These are phyloP conservation scores for Phytopythium oedochilum DNA, from an alignment of 352 stramenopile genomes.

Conservation along the genomic window DNA sequence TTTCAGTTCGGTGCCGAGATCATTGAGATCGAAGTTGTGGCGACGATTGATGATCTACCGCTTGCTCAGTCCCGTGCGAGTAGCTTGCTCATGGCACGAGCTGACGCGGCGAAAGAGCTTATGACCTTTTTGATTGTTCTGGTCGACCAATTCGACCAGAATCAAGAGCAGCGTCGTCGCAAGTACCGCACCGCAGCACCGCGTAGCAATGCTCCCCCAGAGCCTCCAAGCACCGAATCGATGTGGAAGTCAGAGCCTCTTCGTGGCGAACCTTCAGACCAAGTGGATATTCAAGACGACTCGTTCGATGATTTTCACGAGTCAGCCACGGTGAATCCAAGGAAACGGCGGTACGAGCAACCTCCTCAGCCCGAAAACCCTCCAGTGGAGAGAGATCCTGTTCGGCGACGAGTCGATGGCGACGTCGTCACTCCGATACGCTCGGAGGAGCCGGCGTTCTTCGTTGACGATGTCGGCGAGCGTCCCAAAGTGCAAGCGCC, in stretches of 20 bases:
- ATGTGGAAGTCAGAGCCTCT: not conserved
- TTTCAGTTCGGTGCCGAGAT: conserved; percentile 5
- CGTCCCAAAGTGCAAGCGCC: conserved; percentile 12
- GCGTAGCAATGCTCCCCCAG: not conserved
- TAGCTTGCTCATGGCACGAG: conserved; percentile 21
- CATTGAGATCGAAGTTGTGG: conserved; percentile 28
- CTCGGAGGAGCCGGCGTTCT: conserved; percentile 18
- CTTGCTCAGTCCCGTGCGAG: conserved; percentile 22
- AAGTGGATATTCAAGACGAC: not conserved
- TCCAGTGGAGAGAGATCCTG: not conserved
- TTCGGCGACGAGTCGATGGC: conserved; percentile 1
- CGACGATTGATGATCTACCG: conserved; percentile 31
- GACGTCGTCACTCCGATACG: not conserved
- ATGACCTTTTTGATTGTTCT: conserved; percentile 41
- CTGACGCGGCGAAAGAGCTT: conserved; percentile 32
- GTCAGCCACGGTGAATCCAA: not conserved
- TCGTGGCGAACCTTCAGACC: not conserved
- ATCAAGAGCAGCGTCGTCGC: not conserved
- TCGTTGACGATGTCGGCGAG: conserved; percentile 48
- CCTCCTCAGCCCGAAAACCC: not conserved
- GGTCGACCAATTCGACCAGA: conserved; percentile 27
- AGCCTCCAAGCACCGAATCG: not conserved
- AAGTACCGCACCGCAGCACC: not conserved
- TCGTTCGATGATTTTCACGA: not conserved
- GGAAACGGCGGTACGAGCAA: not conserved